A percentile compares a stretch with the other conserved stretches of the same genome.
These are phyloP conservation scores for Mucor mucedo DNA, from an alignment of 371 early-diverging fungal genomes.

Conservation along the genomic window DNA sequence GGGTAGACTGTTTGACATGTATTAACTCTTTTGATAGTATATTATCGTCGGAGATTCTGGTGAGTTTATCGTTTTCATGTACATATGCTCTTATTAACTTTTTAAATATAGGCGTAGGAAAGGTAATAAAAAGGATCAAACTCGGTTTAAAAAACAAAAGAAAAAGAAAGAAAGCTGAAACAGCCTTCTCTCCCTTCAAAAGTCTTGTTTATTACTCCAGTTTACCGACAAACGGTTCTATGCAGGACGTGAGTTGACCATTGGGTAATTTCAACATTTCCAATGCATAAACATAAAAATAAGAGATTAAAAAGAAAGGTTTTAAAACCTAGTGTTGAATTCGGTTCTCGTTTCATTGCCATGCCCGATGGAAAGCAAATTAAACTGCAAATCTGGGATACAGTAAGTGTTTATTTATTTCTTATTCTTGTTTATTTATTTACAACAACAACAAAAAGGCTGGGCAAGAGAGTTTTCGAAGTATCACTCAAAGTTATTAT, in stretches of 20 bases:
- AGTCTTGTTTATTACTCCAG: slow-evolving; percentile 83
- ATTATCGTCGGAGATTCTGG: slow-evolving; percentile 57
- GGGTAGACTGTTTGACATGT: neutral
- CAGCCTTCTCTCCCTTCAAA: neutral
- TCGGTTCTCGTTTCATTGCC: slow-evolving; percentile 80
- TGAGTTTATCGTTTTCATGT: slow-evolving; percentile 11
- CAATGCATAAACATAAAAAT: neutral
- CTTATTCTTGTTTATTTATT: slow-evolving; percentile 1
- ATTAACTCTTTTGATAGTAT: slow-evolving; percentile 28
- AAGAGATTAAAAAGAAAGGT: neutral
- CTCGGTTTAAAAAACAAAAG: neutral
- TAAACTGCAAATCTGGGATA: slow-evolving; percentile 99
- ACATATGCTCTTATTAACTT: neutral
- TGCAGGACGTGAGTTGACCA: slow-evolving; percentile 86
- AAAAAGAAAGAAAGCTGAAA: neutral
- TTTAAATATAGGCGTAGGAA: slow-evolving; percentile 66
- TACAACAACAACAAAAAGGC: slow-evolving; percentile 52
- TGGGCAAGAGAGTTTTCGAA: slow-evolving; percentile 95
- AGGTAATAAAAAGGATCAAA: slow-evolving; percentile 47
- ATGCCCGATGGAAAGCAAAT: slow-evolving; percentile 79
- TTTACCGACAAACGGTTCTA: slow-evolving; percentile 86
- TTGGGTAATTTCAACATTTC: slow-evolving; percentile 55
- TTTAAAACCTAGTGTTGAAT: slow-evolving; percentile 65
- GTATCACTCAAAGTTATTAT: slow-evolving; percentile 97
- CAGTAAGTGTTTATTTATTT: slow-evolving; percentile 58